Conservation (phyloP, 306 rosid species). For the Arachis hypogaea region DNA sequence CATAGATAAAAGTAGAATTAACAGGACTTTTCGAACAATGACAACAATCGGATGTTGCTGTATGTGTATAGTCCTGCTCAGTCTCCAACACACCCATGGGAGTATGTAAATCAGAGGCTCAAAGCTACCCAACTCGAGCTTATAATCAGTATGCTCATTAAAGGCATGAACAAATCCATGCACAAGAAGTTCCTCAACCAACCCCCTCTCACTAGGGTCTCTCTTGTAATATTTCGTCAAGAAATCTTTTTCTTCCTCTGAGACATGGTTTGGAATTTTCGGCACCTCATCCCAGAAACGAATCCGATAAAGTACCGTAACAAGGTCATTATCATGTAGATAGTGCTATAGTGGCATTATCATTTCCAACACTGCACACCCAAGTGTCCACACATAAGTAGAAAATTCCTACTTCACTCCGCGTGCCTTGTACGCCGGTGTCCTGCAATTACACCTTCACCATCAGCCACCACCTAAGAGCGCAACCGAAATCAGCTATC, state of each 20-base stretch:
- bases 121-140: no score
- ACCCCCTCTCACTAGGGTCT: slow-evolving; percentile 71
- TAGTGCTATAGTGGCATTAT: slow-evolving; percentile 64
- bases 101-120: slow-evolving; percentile 36
- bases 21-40: slow-evolving; percentile 27
- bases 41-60: slow-evolving; percentile 23
- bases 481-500: slow-evolving; percentile 85
- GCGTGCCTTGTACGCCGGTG: slow-evolving; percentile 86
- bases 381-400: slow-evolving; percentile 91
- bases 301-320: slow-evolving; percentile 57
- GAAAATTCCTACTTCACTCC: slow-evolving; percentile 77
- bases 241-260: slow-evolving; percentile 74
- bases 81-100: slow-evolving; percentile 66
- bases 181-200: slow-evolving; percentile 62
- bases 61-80: slow-evolving; percentile 22
- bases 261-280: slow-evolving; percentile 62
- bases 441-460: slow-evolving; percentile 43
- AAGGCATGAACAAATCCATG: slow-evolving; percentile 60
- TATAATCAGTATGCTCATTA: neutral
- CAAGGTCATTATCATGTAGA: slow-evolving; percentile 47
- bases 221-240: slow-evolving; percentile 65
- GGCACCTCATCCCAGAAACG: slow-evolving; percentile 64
- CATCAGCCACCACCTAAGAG: slow-evolving; percentile 37
- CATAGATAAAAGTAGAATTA: neutral
- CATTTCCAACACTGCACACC: slow-evolving; percentile 85